Base-by-base conservation (phyloP, 192 early-diverging fungal species). In the Oehlia diaphana region DNA sequence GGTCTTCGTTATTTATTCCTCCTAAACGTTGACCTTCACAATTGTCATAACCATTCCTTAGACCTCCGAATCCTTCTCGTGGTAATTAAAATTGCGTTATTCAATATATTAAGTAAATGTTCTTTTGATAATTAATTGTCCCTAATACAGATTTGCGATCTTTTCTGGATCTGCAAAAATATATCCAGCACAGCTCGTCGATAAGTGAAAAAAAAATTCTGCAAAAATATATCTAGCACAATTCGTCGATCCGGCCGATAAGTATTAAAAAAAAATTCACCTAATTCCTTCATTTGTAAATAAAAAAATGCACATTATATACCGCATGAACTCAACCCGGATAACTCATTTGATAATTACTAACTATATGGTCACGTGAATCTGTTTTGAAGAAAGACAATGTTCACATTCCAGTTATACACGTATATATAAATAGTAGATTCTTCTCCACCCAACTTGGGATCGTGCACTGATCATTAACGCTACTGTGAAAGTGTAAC, bases 1-100 rank as follows among this genome's bases (percentile, higher is more conserved):
- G 72, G 23, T 53, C 44, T 63, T 50, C 74, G 14, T n/a, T 61
- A 13, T 61, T 76, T n/a, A 76, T 61, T 39, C 47, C 73, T 63
- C 13, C 72, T 31, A 61, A 61, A 49, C 23, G 74, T 42, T 16
- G 50, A 9, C 72, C 50, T 53, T 61, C 72, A 42, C 31, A 39
- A 39, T n/a, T 75, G 33, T 21, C 35, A 19, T 19, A 63, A 33
- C 58, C 61, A 37, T 19, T 35, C 21, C 53, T 2, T 2, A 75
- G 58, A 37, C 8, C 31, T 63, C n/a, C 31, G 44, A 63, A n/a
- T 63, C 58, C 47, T 65, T 39, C 33, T 64, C 39, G 9, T 42
- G 14, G 50, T 71, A 33, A 21, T 44, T 44, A 0, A 33, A n/a
- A 35, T 14, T 44, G 14, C 2, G 5, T 16, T 42, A 19, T n/a